Evolutionary conservation across 257 asterid species (phyloP), one percentile per base, ranked within the genome.

Genomic region (Jacaranda copaia): DNA sequence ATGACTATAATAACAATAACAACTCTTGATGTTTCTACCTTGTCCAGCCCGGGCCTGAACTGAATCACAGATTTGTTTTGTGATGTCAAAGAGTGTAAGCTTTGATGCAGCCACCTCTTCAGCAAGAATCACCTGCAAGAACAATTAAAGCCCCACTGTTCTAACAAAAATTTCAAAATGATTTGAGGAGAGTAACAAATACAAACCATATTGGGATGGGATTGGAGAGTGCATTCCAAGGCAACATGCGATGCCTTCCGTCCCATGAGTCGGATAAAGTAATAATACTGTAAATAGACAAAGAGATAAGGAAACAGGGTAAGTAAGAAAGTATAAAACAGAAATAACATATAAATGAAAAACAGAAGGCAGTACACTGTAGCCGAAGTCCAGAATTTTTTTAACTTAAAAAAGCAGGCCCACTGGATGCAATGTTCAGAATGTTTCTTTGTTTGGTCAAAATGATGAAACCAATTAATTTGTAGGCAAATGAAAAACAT

Each of bases 191-290:
- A 64, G 51, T 58, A 77, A 72, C 52, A 49, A 45, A 51, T 58
- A 80, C 89, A 73, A 70, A 96, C 99, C 99, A 96, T 91, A 85
- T 96, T 96, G 78, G 99, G 97, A 82, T 96, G 98, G 2, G 99
- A 93, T 68, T 96, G 99, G 52, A 96, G 98, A 39, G 98, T 88
- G 87, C 99, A 96, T 68, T 96, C 99, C 86, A 96, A 60, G 48
- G 99, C 97, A 85, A 95, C 98, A 76, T 95, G 99, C 66, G 99
- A 95, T 76, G 98, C 97, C 87, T 93, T 95, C 70, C 99, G 87
- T 56, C 99, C 99, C 99, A 93, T 95, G 82, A 95, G 97, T 68
- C 97, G 89, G 80, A 95, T 89, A 77, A 95, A 95, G 68, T 95
- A 95, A 80, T 95, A 95, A 89, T 95, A 95, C 99, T 93, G 92